Evolutionary conservation across 169 alveolate genomes (phyloP).

Genomic region (Plasmodium malariae): DNA sequence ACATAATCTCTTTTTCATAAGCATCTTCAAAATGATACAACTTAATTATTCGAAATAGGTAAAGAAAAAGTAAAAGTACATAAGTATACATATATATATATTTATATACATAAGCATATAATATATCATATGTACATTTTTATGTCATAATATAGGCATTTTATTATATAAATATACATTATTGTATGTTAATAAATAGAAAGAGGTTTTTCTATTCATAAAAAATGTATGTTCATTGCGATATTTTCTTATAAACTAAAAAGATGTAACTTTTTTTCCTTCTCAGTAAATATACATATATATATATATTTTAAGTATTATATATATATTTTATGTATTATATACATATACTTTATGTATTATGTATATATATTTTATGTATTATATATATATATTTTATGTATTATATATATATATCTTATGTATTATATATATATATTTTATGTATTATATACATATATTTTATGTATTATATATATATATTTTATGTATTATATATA

Average conservation of each 20-base stretch:
- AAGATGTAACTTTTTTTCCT: not conserved
- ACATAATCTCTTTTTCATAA: slow-evolving; percentile 35
- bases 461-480: not conserved
- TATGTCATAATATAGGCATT: slow-evolving; percentile 7
- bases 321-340: no score
- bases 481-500: not conserved
- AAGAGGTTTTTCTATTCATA: not conserved
- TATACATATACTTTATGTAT: not conserved
- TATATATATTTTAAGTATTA: not conserved
- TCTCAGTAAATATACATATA: not conserved
- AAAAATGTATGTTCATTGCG: not conserved
- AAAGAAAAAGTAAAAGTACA: not conserved
- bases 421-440: not conserved
- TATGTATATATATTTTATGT: not conserved
- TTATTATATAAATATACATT: slow-evolving; percentile 5
- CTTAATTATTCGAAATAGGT: slow-evolving; percentile 26
- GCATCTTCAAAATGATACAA: slow-evolving; percentile 72
- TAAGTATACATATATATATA: slow-evolving; percentile 22
- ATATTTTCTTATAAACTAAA: not conserved
- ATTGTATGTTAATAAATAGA: slow-evolving; percentile 15
- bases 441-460: not conserved
- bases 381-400: not conserved
- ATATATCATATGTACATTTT: not conserved
- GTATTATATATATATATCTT: not conserved
- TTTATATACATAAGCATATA: not conserved